These are phyloP conservation scores for Tolypocladium capitatum DNA, from an alignment of 2,329 filamentous ascomycete genomes.

Conservation along the genomic window DNA sequence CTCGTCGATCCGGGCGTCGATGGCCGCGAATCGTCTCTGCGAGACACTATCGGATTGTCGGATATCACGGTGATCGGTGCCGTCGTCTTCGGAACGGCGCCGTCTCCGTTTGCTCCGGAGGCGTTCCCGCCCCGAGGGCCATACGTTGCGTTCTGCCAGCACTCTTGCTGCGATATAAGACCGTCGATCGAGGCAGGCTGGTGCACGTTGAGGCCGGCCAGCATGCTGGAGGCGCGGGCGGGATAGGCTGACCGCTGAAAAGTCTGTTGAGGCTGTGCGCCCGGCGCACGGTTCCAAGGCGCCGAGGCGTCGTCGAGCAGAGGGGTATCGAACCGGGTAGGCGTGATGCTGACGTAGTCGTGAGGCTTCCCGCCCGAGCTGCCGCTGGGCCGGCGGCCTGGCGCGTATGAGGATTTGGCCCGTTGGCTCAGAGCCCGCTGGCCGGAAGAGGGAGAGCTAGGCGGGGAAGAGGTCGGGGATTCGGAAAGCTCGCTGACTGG, in stretches of 20 bases:
- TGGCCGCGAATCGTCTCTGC: conserved; percentile 5
- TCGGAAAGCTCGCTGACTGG: conserved; percentile 15
- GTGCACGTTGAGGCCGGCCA: conserved; percentile 4
- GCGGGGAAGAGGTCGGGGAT: not conserved
- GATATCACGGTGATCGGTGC: conserved; percentile 3
- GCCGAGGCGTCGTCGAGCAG: conserved; percentile 8
- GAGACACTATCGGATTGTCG: conserved; percentile 8
- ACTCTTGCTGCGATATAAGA: conserved; percentile 5
- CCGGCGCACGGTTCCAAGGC: conserved; percentile 5
- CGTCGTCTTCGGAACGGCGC: not conserved
- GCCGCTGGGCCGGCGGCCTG: conserved; percentile 5
- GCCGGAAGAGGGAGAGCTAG: not conserved
- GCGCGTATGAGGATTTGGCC: not conserved
- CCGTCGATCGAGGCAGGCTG: conserved; percentile 10
- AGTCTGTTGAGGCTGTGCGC: not conserved
- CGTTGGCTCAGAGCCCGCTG: not conserved
- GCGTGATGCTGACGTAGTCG: conserved; percentile 11
- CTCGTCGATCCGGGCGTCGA: conserved; percentile 10
- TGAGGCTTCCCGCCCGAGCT: conserved; percentile 6
- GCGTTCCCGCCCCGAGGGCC: not conserved
- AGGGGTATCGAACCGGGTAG: conserved; percentile 10
- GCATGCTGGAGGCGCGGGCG: conserved; percentile 14
- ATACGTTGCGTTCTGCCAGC: not conserved
- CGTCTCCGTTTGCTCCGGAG: not conserved
- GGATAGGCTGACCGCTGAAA: conserved; percentile 10